Evolutionary conservation across 163 green algal genomes (phyloP), one percentile per base, ranked within the genome.

Genomic region (Picocystis sp.): DNA sequence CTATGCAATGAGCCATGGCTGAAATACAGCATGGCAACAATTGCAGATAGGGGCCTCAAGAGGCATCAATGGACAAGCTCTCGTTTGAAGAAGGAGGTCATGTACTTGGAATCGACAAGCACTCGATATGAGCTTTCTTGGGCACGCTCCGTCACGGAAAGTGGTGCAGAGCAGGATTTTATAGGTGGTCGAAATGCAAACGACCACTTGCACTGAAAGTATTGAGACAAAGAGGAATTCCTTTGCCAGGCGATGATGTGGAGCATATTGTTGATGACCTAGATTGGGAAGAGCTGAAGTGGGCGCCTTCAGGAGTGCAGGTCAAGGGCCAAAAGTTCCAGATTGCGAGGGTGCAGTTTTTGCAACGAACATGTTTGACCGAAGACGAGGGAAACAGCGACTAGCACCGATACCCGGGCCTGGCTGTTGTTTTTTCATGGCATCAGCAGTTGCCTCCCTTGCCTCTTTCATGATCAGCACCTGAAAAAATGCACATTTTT

Each of bases 1-100:
- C 67, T 98, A 58, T 87, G 72, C 64, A 95, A 96, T 62, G 89
- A 98, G 78, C 86, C 88, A 1, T 96, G 89, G 84, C 65, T 90
- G 45, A 96, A 96, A 76, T 97, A 97, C 80, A 82, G 62, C 58
- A 72, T 92, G 57, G 60, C 48, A 0, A 72, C 67, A 11, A 72
- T 96, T 6, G 82, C 81, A 1, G 89, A 97, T 65, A 67, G 74
- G 17, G 87, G 89, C 9, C 77, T 95, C 10, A 86, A 91, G 66
- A 77, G 63, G 35, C 73, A 62, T 21, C 76, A 87, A 55, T 92
- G 81, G 80, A 94, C 86, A 15, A 87, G 71, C 21, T 75, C 82
- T 2, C 74, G 83, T 15, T 67, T 97, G 49, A 65, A 73, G 11
- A 19, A 21, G 6, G 66, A 91, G 45, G 75, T 89, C 24, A 63